Evolutionary conservation across 306 rosid genomes (phyloP).

Genomic region (Acacia acuminata): DNA sequence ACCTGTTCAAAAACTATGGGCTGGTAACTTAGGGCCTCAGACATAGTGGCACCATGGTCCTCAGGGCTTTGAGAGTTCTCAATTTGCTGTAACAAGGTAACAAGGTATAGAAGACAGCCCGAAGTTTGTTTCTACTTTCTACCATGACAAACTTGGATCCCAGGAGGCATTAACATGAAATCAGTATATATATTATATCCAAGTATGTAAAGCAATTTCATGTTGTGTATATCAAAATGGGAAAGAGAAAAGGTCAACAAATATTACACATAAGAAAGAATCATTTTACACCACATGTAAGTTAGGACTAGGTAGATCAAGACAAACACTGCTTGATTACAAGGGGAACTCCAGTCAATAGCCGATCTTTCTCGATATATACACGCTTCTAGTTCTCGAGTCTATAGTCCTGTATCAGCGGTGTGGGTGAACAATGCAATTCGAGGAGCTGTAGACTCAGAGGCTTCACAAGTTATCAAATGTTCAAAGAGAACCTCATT

Average conservation of each 20-base stretch:
- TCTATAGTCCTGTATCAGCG: conserved; percentile 10
- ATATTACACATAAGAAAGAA: not conserved
- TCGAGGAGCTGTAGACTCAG: conserved; percentile 31
- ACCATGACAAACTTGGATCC: not conserved
- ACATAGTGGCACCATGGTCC: not conserved
- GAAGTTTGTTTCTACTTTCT: not conserved
- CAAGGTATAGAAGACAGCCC: not conserved
- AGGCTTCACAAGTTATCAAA: conserved; percentile 34
- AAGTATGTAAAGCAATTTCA: not conserved
- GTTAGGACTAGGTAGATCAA: conserved; percentile 1
- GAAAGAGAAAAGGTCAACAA: not conserved
- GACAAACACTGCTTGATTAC: conserved; percentile 12
- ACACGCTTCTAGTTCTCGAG: conserved; percentile 32
- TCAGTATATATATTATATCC: not conserved
- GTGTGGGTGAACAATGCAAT: conserved; percentile 20
- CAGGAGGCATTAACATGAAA: not conserved
- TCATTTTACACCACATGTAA: conserved; percentile 4
- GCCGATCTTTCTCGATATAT: conserved; percentile 4
- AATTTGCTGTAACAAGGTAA: not conserved
- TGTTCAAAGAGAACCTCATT: conserved; percentile 27
- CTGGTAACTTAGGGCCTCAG: not conserved
- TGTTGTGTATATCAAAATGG: not conserved
- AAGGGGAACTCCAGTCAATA: not conserved
- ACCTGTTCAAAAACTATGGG: not conserved
- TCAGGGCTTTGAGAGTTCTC: not conserved